Evolutionary conservation across 1,284 basidiomycete genomes (phyloP).

Genomic region (Cutaneotrichosporon dermatis): DNA sequence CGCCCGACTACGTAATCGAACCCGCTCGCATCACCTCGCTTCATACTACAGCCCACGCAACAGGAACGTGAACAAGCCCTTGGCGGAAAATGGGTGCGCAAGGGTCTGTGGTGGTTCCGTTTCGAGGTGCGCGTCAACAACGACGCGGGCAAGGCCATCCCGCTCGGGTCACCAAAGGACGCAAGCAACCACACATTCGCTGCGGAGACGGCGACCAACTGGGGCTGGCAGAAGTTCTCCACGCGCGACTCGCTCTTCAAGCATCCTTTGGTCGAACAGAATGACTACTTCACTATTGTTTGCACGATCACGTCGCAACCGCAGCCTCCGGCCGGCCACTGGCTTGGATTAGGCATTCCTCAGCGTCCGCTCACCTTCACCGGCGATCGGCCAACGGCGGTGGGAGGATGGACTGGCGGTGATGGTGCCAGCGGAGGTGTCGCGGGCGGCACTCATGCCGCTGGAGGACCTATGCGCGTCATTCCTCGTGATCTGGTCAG

Average conservation of each 20-base stretch:
- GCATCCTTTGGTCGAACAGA: conserved; percentile 55
- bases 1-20: too few species aligned
- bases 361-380: neutral
- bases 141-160: conserved; percentile 26
- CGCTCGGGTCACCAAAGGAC: conserved; percentile 59
- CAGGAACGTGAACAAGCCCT: conserved; percentile 65
- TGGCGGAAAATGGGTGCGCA: conserved; percentile 71
- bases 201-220: conserved; percentile 68
- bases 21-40: too few species aligned
- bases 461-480: conserved; percentile 38
- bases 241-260: conserved; percentile 69
- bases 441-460: conserved; percentile 39
- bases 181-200: conserved; percentile 79
- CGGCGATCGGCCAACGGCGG: conserved; percentile 6
- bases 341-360: conserved; percentile 39
- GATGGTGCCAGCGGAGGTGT: conserved; percentile 41
- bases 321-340: conserved; percentile 54
- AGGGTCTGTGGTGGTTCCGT: conserved; percentile 74
- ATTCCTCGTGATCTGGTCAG: conserved; percentile 47
- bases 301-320: conserved; percentile 73
- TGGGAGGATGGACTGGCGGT: conserved; percentile 38
- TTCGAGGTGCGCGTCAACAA: conserved; percentile 66
- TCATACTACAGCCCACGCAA: conserved; percentile 55
- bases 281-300: conserved; percentile 65
- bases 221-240: conserved; percentile 76